Base-by-base conservation (phyloP, 2,329 filamentous ascomycete genomes). In the Balansia obtecta region DNA sequence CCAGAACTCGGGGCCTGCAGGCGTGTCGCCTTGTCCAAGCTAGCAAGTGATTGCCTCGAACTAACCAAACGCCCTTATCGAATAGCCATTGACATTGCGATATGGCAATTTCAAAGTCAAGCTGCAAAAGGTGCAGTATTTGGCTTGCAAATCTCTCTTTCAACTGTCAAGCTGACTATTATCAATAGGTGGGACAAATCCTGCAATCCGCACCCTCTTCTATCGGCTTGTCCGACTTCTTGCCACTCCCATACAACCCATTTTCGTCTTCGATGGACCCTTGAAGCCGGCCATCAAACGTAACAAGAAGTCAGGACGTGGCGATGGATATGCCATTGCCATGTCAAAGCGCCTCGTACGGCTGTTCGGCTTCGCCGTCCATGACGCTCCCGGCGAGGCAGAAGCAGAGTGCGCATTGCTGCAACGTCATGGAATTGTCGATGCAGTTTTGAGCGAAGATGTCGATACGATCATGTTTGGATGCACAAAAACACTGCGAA, bases 381-480 rank as follows among this genome's bases (percentile, higher is more conserved):
- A 97, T 64, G 81, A 88, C 60, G 93, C 93, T 6, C 93, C 91
- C 0, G 93, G 93, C 10, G 93, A 98, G 63, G 93, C 91, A 3
- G 93, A 98, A 64, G 93, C 93, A 1, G 93, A 98, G 68, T 98
- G 93, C 57, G 93, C 93, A 0, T 69, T 93, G 15, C 68, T 98
- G 3, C 90, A 98, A 61, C 75, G 77, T 52, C 77, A 83, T 44
- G 89, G 88, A 0, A 72, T 95, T 9, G 90, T 95, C 1, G 93
- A 98, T 65, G 91, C 88, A 0, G 93, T 97, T 1, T 73, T 98
- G 58, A 96, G 88, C 64, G 90, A 98, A 64, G 93, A 98, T 71
- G 89, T 96, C 42, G 93, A 98, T 63, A 93, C 91, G 2, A 79
- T 97, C 60, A 97, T 97, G 91, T 97, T 97, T 68, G 93, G 93